Evolutionary conservation across 345 rosid genomes (phyloP).

Genomic region (Eutrema yunnanense): DNA sequence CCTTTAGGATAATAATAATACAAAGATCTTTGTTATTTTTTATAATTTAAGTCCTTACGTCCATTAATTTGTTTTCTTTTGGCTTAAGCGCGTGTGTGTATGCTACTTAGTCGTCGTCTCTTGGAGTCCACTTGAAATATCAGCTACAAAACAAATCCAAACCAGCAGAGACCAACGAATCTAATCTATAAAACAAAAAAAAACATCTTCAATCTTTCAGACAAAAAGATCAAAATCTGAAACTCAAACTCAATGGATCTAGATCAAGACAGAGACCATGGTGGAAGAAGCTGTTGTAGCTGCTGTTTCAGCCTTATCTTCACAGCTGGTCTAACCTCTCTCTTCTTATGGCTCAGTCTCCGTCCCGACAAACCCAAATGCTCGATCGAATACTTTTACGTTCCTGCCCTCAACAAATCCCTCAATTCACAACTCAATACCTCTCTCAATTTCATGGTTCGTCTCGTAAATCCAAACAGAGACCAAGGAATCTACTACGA

Average conservation of each 20-base stretch:
- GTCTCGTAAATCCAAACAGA: slow-evolving; percentile 54
- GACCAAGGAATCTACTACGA: slow-evolving; percentile 69
- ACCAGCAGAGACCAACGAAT: not conserved
- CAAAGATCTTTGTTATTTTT: not conserved
- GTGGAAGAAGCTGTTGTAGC: slow-evolving; percentile 32
- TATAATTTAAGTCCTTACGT: not conserved
- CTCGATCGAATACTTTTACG: slow-evolving; percentile 37
- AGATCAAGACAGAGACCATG: slow-evolving; percentile 21
- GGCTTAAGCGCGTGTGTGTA: not conserved
- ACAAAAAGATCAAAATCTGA: not conserved
- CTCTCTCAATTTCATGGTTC: slow-evolving; percentile 41
- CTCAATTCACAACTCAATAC: slow-evolving; percentile 11
- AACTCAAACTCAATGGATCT: not conserved
- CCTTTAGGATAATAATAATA: not conserved
- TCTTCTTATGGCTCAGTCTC: slow-evolving; percentile 75
- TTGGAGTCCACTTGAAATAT: not conserved
- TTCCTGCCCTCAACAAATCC: slow-evolving; percentile 56
- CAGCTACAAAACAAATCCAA: not conserved
- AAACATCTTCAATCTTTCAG: slow-evolving; percentile 4
- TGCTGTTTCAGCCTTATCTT: slow-evolving; percentile 57
- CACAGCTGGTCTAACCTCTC: slow-evolving; percentile 51
- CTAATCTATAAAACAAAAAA: not conserved
- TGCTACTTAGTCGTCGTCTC: slow-evolving; percentile 2
- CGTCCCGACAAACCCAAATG: slow-evolving; percentile 55
- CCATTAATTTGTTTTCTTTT: not conserved